Base-by-base conservation (phyloP, 805 yeast species). In the Cyberlindnera xishuangbannaensis region DNA sequence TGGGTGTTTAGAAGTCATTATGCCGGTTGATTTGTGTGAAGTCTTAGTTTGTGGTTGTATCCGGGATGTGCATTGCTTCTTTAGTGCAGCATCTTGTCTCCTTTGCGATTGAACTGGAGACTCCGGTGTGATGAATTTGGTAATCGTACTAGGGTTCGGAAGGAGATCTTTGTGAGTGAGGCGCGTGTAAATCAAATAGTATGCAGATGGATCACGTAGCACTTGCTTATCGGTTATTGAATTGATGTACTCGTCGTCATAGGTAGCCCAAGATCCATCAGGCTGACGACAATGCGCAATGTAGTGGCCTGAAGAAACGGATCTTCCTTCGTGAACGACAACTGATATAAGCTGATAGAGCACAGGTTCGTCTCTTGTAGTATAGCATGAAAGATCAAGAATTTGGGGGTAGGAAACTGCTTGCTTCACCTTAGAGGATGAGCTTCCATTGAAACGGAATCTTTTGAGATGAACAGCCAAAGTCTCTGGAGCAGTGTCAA, bases 251-350 rank as follows among this genome's bases (percentile, higher is more conserved):
- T 92, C 98, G 55, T 92, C 98, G 55, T 92, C 97, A 58, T 90
- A 92, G 8, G 86, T 79, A 18, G 86, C 79, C 98, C 97, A 92
- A 2, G 81, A 61, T 2, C 87, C 90, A 58, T 84, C 92, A 1
- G 97, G 95, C 58, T 88, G 96, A 42, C 82, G 73, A 53, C 95
- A 84, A 53, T 84, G 86, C 1, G 95, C 83, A 39, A 87, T 74
- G 52, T 92, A 92, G 58, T 92, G 98, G 4, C 98, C 98, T 4
- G 92, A 78, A 28, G 87, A 78, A 11, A 88, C 78, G 2, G 95
- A 83, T 43, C 97, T 69, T 25, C 98, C 98, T 50, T 85, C 95
- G 53, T 92, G 98, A 5, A 87, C 90, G 40, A 90, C 83, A 13
- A 90, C 95, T 15, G 88, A 76, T 13, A 76, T 67, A 44, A 92